Base-by-base conservation (phyloP, 1,284 basidiomycete genomes). In the Ustilago esculenta region DNA sequence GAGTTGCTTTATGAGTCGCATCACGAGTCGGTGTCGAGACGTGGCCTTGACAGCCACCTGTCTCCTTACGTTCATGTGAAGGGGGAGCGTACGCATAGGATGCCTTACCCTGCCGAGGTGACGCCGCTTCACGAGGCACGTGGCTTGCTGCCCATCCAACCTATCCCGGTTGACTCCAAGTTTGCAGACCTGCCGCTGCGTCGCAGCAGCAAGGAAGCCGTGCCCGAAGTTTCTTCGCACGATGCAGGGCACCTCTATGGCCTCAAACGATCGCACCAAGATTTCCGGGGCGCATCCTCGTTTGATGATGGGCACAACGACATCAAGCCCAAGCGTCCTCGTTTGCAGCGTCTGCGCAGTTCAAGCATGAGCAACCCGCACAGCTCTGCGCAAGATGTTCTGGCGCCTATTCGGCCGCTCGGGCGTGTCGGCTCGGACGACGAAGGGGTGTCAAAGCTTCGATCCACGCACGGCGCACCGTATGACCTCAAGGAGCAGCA, bases 81-180 rank as follows among this genome's bases (percentile, higher is more conserved):
- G 48, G 29, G 11, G 4, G 48, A 59, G 17, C 30, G 48, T 10
- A 10, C 18, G 23, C 49, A 56, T 3, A 42, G 52, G 34, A 42
- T 66, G 36, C 39, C 52, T 9, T 69, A 60, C 36, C 20, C 51
- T 17, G 46, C 53, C 8, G 67, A 65, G 18, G 60, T 60, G 17
- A 67, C 68, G 9, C 68, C 68, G 12, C 35, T 71, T 29, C 58
- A 71, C 51, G 68, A 71, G 25, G 61, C 63, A 18, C 53, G 55
- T 15, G 63, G 63, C 17, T 24, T 71, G 40, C 45, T 66, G n/a
- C 68, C 68, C n/a, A 71, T 71, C 14, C 53, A 53, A 11, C 68
- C 68, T 14, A 66, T 71, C 20, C 63, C 58, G 3, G 58, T 67
- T 14, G 57, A 66, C 37, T 67, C 68, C 14, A 56, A 61, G 35